Base-by-base conservation (phyloP, 768 basidiomycete species). In the Calvatia gigantea region DNA sequence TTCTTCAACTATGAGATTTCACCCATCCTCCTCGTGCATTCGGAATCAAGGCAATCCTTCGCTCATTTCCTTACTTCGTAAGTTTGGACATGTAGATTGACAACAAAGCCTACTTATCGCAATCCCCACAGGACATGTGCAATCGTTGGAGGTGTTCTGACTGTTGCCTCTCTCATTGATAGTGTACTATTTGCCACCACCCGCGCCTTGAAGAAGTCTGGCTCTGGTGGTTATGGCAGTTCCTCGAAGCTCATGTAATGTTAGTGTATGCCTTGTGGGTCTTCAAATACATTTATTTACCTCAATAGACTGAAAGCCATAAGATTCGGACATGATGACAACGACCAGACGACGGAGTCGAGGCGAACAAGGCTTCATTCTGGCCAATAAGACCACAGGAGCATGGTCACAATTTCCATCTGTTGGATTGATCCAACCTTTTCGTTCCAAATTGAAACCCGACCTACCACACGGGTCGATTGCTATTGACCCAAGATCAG, bases 51-150 rank as follows among this genome's bases (percentile, higher is more conserved):
- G 53, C 95, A 98, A 70, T 91, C 92, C 0, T 96, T 98, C 69
- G 96, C 97, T 2, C 97, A 99, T 73, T 98, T 98, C 79, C 74
- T 98, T 25, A 98, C 97, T 41, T 98, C 95, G 91, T 95, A 66
- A 65, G 94, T 80, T 14, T 19, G 19, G 25, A 6, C 19, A 37
- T 3, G 5, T 25, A 8, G 8, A 3, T 21, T 23, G 4, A 25
- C 41, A 21, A 25, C 4, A 4, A 21, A 23, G 19, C 7, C 6
- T 5, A 37, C 35, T 19, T 12, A 42, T 9, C 11, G 12, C 7
- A 42, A 2, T 17, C 38, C n/a, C 21, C 6, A 11, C 9, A 97
- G 94, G 60, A 95, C 94, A 23, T 97, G 94, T 67, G 97, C 97
- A 2, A 98, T 99, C 64, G 87, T 99, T 27, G 97, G 97, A 61